Percentiles rank a stretch among this genome's conserved stretches.
These are phyloP conservation scores for Colletotrichum zoysiae DNA, from an alignment of 2,329 filamentous ascomycete genomes.

Conservation along the genomic window DNA sequence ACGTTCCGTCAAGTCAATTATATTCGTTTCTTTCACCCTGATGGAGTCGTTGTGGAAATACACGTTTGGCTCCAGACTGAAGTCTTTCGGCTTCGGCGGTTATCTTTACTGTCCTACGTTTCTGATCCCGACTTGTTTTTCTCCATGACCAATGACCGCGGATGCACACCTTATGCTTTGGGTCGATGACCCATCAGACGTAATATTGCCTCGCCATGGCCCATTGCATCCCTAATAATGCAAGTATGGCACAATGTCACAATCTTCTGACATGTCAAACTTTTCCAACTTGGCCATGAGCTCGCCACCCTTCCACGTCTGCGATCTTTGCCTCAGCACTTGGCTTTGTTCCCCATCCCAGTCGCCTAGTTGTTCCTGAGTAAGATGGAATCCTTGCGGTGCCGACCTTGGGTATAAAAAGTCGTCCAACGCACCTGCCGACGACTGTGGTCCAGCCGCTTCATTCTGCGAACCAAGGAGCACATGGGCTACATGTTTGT, in stretches of 20 bases:
- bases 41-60: too few relatives aligned
- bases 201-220: constrained; percentile 46
- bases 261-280: not conserved
- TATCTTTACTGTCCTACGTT: not conserved
- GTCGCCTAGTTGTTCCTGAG: not conserved
- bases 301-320: not conserved
- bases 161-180: constrained; percentile 49
- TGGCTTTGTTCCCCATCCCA: not conserved
- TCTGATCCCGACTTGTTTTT: too few relatives aligned
- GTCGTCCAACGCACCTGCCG: not conserved
- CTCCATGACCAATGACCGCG: not conserved
- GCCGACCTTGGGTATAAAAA: not conserved
- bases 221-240: constrained; percentile 35
- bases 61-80: not conserved
- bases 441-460: not conserved
- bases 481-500: not conserved
- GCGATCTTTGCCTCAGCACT: not conserved
- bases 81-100: not conserved
- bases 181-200: constrained; percentile 53
- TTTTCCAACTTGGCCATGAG: not conserved
- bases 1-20: not conserved
- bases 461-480: not conserved
- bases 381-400: not conserved
- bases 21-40: too few relatives aligned
- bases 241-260: not conserved